Percentiles rank a stretch among this genome's conserved stretches.
Evolutionary conservation across 2,329 filamentous ascomycete genomes (phyloP).

Genomic region (Penicillium sp.): DNA sequence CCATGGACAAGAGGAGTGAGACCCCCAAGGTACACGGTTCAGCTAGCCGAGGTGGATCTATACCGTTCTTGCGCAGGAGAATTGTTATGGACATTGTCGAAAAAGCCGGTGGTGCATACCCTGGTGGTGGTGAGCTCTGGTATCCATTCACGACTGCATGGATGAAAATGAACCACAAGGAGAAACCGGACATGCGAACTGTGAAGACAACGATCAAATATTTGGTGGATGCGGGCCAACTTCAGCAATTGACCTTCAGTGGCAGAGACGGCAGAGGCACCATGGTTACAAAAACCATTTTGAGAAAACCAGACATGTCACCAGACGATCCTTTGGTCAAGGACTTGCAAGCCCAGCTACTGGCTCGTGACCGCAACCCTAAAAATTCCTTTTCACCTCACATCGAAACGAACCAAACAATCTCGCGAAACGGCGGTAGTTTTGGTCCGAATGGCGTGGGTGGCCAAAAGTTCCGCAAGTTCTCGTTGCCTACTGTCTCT

Average conservation of each 20-base stretch:
- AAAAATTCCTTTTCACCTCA: conserved; percentile 47
- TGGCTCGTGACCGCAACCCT: conserved; percentile 40
- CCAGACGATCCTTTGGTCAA: conserved; percentile 48
- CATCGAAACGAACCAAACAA: conserved; percentile 38
- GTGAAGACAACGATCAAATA: conserved; percentile 51
- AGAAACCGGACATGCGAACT: conserved; percentile 54
- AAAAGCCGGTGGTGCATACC: conserved; percentile 56
- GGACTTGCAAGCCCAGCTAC: conserved; percentile 52
- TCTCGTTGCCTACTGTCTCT: conserved; percentile 31
- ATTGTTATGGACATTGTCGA: conserved; percentile 57
- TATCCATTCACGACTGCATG: conserved; percentile 56
- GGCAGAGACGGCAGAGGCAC: conserved; percentile 50
- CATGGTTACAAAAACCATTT: conserved; percentile 51
- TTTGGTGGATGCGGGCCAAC: conserved; percentile 50
- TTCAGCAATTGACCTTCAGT: conserved; percentile 55
- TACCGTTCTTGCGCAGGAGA: conserved; percentile 47
- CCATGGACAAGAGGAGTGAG: background rate
- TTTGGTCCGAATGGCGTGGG: conserved; percentile 3
- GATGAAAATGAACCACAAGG: conserved; percentile 46
- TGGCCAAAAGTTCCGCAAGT: conserved; percentile 3
- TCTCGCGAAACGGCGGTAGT: conserved; percentile 28
- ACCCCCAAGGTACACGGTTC: background rate
- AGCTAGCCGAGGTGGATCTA: conserved; percentile 38
- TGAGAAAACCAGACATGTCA: conserved; percentile 49
- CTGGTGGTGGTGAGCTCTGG: conserved; percentile 55